Evolutionary conservation across 192 early-diverging fungal species (phyloP), one percentile per base, ranked within the genome.

Genomic region (Coemansia sp.): DNA sequence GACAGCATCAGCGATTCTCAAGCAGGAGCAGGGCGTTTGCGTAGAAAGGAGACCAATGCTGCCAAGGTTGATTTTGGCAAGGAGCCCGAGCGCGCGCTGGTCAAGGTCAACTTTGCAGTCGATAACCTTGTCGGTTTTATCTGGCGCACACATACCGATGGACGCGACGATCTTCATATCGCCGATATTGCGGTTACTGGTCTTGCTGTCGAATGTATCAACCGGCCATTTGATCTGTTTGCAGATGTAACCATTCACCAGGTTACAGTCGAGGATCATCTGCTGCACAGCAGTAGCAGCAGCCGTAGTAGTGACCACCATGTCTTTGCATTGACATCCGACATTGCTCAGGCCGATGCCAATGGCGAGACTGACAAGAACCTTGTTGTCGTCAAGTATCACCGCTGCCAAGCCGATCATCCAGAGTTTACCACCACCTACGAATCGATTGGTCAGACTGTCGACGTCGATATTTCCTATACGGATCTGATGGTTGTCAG

Each of bases 401-500:
- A 82, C 30, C 86, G 89, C 18, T 85, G 91, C 59, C 90, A 94
- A 55, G 80, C 84, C 0, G 75, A 75, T 28, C 89, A 86, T 5
- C 91, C 93, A 0, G 90, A 93, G 64, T 95, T 89, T 38, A 70
- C 83, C 12, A 77, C 83, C 36, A 89, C 83, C 61, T 89, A 90
- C 76, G 86, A 92, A 60, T 90, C 89, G 12, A 87, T 92, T 57
- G 89, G 92, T 52, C 92, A 94, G 60, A 89, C 86, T 0, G 86
- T 93, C 6, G 91, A 94, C 34, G 85, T 98, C 1, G 89, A 87
- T 17, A 85, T 87, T 61, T 95, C 87, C 40, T 91, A 81, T 34
- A 66, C 96, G 18, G 90, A 91, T 29, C 80, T 97, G 64, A 89
- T 95, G 58, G 82, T 97, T 2, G 91, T 93, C 10, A 88, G 89